Evolutionary conservation across 2,329 filamentous ascomycete species (phyloP).

Genomic region (Fusarium sp.): DNA sequence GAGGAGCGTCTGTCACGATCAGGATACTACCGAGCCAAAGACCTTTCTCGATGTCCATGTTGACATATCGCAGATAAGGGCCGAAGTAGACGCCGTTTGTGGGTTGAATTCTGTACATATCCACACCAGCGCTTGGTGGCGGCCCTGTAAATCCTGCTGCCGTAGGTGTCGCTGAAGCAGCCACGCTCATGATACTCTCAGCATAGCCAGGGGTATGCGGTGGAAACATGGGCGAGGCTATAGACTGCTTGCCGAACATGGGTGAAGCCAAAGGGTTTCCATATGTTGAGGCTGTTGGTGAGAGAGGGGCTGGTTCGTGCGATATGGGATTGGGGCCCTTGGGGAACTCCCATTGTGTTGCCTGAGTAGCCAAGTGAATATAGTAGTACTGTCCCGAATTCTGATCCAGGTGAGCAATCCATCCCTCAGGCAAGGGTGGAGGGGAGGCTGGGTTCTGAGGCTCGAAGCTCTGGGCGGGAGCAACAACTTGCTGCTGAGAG

Average conservation of each 20-base stretch:
- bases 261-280: conserved; percentile 79
- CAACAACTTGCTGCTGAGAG: conserved; percentile 56
- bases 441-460: conserved; percentile 79
- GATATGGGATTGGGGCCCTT: conserved; percentile 93
- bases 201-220: conserved; percentile 87
- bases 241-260: conserved; percentile 64
- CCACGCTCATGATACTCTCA: conserved; percentile 85
- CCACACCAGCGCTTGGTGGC: conserved; percentile 88
- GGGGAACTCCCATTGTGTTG: conserved; percentile 98
- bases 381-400: conserved; percentile 99
- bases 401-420: conserved; percentile 96
- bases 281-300: conserved; percentile 81
- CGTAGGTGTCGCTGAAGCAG: conserved; percentile 77
- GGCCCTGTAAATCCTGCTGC: conserved; percentile 87
- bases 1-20: conserved; percentile 88
- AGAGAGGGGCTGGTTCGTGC: conserved; percentile 83
- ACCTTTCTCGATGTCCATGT: conserved; percentile 94
- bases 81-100: conserved; percentile 99
- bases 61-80: conserved; percentile 93
- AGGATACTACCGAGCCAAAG: conserved; percentile 94
- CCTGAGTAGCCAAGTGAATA: conserved; percentile 93
- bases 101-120: conserved; percentile 91
- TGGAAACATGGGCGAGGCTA: conserved; percentile 85
- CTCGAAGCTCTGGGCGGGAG: conserved; percentile 55
- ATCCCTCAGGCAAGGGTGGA: conserved; percentile 93